These are phyloP conservation scores for Ganoderma leucocontextum DNA, from an alignment of 1,284 basidiomycete species.

Conservation along the genomic window DNA sequence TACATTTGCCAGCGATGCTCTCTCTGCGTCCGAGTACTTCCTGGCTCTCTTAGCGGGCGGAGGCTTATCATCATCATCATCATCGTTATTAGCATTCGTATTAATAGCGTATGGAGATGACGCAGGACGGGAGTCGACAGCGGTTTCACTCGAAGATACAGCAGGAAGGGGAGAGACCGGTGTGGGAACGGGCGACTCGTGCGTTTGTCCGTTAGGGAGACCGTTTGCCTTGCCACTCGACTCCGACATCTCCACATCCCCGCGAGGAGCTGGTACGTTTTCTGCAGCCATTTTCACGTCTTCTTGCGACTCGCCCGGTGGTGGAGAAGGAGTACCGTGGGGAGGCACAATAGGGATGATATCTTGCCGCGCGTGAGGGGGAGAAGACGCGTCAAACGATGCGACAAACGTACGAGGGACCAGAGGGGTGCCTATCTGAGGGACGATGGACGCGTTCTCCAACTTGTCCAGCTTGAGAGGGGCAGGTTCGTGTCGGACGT, in stretches of 20 bases:
- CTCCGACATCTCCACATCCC: slow-evolving; percentile 63
- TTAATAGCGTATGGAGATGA: slow-evolving; percentile 54
- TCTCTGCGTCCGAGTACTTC: slow-evolving; percentile 61
- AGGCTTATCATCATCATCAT: slow-evolving; percentile 64
- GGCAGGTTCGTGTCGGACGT: slow-evolving; percentile 66
- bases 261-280: slow-evolving; percentile 34
- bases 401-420: slow-evolving; percentile 55
- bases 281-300: slow-evolving; percentile 62
- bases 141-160: slow-evolving; percentile 44
- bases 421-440: slow-evolving; percentile 51
- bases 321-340: slow-evolving; percentile 56
- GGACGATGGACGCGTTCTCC: slow-evolving; percentile 53
- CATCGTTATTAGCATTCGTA: slow-evolving; percentile 46
- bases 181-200: slow-evolving; percentile 48
- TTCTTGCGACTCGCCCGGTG: slow-evolving; percentile 53
- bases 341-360: slow-evolving; percentile 55
- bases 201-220: slow-evolving; percentile 45
- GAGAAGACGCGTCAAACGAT: slow-evolving; percentile 26
- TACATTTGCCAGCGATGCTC: slow-evolving; percentile 68
- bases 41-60: slow-evolving; percentile 76
- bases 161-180: slow-evolving; percentile 38
- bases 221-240: slow-evolving; percentile 42
- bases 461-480: slow-evolving; percentile 51
- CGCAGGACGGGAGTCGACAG: slow-evolving; percentile 50
- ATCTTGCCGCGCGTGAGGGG: slow-evolving; percentile 43